These are phyloP conservation scores for Xylaria sp. DNA, from an alignment of 2,329 filamentous ascomycete species.

Conservation along the genomic window DNA sequence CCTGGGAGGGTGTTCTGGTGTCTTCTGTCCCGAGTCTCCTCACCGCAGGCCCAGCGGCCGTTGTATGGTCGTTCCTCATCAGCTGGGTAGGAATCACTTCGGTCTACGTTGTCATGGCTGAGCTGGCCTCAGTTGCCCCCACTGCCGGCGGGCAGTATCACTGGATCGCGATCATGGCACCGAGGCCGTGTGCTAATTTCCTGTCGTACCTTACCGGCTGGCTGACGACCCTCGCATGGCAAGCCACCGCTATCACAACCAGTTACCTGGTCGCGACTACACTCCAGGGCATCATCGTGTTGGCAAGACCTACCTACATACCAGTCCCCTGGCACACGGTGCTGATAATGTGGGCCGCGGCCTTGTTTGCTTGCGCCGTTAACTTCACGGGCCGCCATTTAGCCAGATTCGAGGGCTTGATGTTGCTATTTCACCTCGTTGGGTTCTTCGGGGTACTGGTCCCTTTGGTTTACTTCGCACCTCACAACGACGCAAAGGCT, in stretches of 20 bases:
- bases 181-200: constrained; percentile 22
- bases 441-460: constrained; percentile 44
- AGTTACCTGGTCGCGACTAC: constrained; percentile 25
- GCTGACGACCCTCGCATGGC: constrained; percentile 32
- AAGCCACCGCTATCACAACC: constrained; percentile 22
- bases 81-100: constrained; percentile 50
- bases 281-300: constrained; percentile 29
- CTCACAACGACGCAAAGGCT: constrained; percentile 37
- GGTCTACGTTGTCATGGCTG: constrained; percentile 39
- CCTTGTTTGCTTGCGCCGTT: constrained; percentile 20
- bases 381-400: constrained; percentile 27
- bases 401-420: constrained; percentile 29
- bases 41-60: constrained; percentile 57
- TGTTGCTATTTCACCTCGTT: constrained; percentile 37
- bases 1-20: constrained; percentile 55
- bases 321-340: constrained; percentile 28
- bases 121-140: constrained; percentile 29
- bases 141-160: constrained; percentile 32
- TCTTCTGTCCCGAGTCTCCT: constrained; percentile 42
- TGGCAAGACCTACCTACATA: constrained; percentile 22
- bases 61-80: constrained; percentile 55
- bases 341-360: constrained; percentile 28
- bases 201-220: constrained; percentile 33
- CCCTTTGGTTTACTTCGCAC: constrained; percentile 33
- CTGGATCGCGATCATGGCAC: constrained; percentile 34